Evolutionary conservation across 805 yeast species (phyloP).

Genomic region (Debaryomyces prosopidis): DNA sequence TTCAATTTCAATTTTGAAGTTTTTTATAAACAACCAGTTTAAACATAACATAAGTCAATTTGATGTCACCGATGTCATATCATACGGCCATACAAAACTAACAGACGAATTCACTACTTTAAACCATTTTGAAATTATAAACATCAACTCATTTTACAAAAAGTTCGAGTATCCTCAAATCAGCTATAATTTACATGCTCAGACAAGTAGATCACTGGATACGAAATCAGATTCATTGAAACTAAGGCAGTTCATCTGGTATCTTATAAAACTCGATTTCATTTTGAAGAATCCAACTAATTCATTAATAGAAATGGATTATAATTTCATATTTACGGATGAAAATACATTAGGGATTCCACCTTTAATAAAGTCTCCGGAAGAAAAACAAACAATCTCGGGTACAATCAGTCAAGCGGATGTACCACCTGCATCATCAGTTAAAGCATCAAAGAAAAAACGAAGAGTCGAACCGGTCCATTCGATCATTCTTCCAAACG

Average conservation of each 20-base stretch:
- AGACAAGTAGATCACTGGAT: background rate
- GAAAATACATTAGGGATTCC: conserved; percentile 2
- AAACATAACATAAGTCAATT: background rate
- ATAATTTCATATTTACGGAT: conserved; percentile 10
- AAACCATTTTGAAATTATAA: conserved; percentile 24
- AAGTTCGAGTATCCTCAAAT: conserved; percentile 22
- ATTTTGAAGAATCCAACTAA: conserved; percentile 7
- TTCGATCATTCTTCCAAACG: conserved; percentile 17
- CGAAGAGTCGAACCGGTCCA: background rate
- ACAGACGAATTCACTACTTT: conserved; percentile 5
- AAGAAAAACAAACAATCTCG: background rate
- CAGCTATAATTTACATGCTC: conserved; percentile 6
- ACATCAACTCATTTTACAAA: conserved; percentile 19
- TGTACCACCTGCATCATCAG: background rate
- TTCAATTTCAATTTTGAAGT: conserved; percentile 30
- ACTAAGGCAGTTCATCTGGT: conserved; percentile 32
- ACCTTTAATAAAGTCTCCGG: background rate
- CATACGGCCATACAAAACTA: conserved; percentile 7
- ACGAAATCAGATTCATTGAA: conserved; percentile 23
- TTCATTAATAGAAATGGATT: conserved; percentile 11
- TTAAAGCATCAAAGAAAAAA: background rate
- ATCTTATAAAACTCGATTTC: conserved; percentile 26
- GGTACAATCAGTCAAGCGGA: background rate
- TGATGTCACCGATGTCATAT: conserved; percentile 9
- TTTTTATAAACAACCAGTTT: conserved; percentile 21